Conservation (phyloP, 2,329 filamentous ascomycete species). For the Amphichorda felina region DNA sequence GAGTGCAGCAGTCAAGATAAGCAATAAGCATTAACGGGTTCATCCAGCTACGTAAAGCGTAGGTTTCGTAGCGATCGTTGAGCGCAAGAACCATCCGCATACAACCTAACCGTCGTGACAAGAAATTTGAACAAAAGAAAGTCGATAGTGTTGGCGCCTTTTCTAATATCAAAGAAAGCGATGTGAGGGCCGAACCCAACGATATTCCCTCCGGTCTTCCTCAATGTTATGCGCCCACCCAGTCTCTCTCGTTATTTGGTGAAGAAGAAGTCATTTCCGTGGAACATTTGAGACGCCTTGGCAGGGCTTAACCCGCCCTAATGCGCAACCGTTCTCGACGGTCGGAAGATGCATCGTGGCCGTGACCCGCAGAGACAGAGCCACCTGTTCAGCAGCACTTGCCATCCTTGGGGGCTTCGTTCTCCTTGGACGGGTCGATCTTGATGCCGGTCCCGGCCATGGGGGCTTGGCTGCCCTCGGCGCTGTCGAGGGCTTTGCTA, state of each 20-base stretch:
- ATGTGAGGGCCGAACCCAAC: not conserved
- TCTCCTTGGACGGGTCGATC: constrained; percentile 80
- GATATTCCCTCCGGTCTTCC: not conserved
- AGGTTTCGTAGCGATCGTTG: constrained; percentile 22
- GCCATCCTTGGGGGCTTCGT: constrained; percentile 61
- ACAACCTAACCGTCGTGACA: constrained; percentile 19
- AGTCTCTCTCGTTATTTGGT: constrained; percentile 2
- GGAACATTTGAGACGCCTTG: constrained; percentile 14
- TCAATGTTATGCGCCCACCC: not conserved
- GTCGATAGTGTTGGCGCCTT: constrained; percentile 24
- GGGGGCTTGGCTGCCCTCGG: constrained; percentile 68
- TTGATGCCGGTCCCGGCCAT: constrained; percentile 63
- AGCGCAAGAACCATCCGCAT: constrained; percentile 19
- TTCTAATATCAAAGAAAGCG: constrained; percentile 18
- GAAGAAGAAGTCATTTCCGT: not conserved
- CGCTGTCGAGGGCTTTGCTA: constrained; percentile 89
- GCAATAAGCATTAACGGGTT: constrained; percentile 7
- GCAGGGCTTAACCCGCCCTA: constrained; percentile 7
- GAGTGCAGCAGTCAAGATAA: not conserved
- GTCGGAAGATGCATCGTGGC: not conserved
- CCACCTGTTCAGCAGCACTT: constrained; percentile 61
- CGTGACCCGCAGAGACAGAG: constrained; percentile 3
- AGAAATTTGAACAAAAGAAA: constrained; percentile 24
- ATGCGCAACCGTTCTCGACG: constrained; percentile 3
- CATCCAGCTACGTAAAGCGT: constrained; percentile 26